Percentiles rank a stretch among this genome's conserved stretches.
These are phyloP conservation scores for Phytopythium sindhum DNA, from an alignment of 352 stramenopile species.

Conservation along the genomic window DNA sequence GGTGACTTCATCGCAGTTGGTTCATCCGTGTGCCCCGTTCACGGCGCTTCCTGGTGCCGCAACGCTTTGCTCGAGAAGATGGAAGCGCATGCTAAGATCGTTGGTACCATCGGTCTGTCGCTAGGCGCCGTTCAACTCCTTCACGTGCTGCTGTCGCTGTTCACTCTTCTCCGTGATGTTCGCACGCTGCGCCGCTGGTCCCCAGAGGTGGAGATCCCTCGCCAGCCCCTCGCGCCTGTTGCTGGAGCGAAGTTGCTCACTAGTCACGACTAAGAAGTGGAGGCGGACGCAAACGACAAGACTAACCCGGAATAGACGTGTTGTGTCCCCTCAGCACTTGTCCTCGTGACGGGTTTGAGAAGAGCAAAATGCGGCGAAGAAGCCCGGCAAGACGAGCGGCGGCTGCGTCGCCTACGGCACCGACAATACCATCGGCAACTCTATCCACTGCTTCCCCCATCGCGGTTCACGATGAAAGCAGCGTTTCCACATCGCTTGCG, in stretches of 20 bases:
- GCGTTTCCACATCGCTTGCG: background rate
- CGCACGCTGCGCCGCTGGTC: constrained; percentile 35
- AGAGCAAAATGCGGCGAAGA: background rate
- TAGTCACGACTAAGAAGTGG: background rate
- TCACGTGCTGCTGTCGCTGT: constrained; percentile 41
- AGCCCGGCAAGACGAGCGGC: constrained; percentile 1
- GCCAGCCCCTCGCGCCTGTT: constrained; percentile 22
- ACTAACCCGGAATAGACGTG: constrained; percentile 1
- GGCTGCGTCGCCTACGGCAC: background rate
- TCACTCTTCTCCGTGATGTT: constrained; percentile 62
- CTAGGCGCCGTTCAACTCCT: constrained; percentile 44
- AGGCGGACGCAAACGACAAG: background rate
- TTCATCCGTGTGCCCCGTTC: constrained; percentile 31
- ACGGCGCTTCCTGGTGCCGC: constrained; percentile 43
- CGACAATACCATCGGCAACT: background rate
- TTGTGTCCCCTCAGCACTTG: constrained; percentile 2
- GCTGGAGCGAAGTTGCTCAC: background rate
- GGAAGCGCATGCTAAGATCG: constrained; percentile 39
- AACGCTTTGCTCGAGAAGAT: constrained; percentile 40
- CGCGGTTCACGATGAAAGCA: background rate
- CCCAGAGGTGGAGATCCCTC: constrained; percentile 32
- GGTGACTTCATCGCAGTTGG: background rate
- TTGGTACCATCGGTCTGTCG: constrained; percentile 39
- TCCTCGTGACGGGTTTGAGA: background rate
- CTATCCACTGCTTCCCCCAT: background rate